A percentile compares a stretch with the other conserved stretches of the same genome.
Conservation (phyloP, 1,284 basidiomycete species). For the Sphagnurus paluster region DNA sequence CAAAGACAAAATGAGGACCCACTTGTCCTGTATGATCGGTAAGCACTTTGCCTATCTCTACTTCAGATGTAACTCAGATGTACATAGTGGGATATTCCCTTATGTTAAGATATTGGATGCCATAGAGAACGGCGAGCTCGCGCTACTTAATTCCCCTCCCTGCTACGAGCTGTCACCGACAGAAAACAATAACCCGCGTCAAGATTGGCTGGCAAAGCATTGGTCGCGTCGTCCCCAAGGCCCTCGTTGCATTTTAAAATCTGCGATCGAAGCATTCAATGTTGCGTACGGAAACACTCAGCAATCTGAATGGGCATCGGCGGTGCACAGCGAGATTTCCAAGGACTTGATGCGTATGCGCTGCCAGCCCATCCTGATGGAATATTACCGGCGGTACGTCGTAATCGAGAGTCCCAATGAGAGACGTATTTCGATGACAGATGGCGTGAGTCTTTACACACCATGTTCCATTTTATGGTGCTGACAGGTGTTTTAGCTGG, state of each 20-base stretch:
- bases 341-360: constrained; percentile 48
- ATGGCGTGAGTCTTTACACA: constrained; percentile 26
- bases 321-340: constrained; percentile 42
- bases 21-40: constrained; percentile 35
- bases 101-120: constrained; percentile 44
- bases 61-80: too few species aligned
- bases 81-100: constrained; percentile 37
- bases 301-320: constrained; percentile 26
- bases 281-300: constrained; percentile 33
- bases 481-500: constrained; percentile 28
- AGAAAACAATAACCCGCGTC: constrained; percentile 12
- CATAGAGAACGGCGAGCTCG: constrained; percentile 52
- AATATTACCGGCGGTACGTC: constrained; percentile 60
- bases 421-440: constrained; percentile 10
- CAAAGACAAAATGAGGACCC: constrained; percentile 32
- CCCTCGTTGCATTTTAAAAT: constrained; percentile 39
- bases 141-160: constrained; percentile 49
- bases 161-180: constrained; percentile 17
- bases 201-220: constrained; percentile 32
- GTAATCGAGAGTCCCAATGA: constrained; percentile 43
- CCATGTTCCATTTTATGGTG: not conserved
- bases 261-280: constrained; percentile 42
- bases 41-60: constrained; percentile 7
- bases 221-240: constrained; percentile 23
- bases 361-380: constrained; percentile 56